Percentiles rank a stretch among this genome's conserved stretches.
phyloP scores from a whole-genome alignment of 2,329 filamentous ascomycete species.

The Claviceps capensis region DNA sequence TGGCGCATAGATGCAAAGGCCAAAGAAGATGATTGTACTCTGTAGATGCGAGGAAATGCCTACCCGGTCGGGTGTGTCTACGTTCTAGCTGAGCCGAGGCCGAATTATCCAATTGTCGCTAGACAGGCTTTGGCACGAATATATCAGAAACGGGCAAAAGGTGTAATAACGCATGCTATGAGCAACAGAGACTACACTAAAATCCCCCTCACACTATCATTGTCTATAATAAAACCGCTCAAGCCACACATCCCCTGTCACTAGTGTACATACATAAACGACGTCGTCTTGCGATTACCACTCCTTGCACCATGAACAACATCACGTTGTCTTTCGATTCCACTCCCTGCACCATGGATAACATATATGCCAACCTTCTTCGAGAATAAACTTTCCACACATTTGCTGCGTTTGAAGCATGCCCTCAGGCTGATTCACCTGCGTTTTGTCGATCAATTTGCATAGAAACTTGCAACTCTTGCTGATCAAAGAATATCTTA shows the following conservation, averaged over 20 bases:
- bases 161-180: conserved; percentile 12
- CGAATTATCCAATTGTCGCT: too few species aligned
- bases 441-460: conserved; percentile 11
- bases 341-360: not conserved
- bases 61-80: too few species aligned
- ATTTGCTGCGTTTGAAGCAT: conserved; percentile 4
- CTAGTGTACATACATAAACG: conserved; percentile 42
- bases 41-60: too few species aligned
- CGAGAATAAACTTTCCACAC: conserved; percentile 4
- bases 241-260: conserved; percentile 30
- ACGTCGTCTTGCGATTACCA: conserved; percentile 4
- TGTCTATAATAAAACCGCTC: conserved; percentile 33
- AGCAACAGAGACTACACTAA: conserved; percentile 26
- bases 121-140: too few species aligned
- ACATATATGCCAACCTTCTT: conserved; percentile 1
- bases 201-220: conserved; percentile 26
- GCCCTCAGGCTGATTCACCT: conserved; percentile 11
- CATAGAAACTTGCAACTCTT: conserved; percentile 12
- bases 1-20: too few species aligned
- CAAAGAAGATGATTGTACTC: too few species aligned
- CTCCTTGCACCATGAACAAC: conserved; percentile 1
- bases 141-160: too few species aligned
- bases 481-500: conserved; percentile 22
- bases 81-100: too few species aligned
- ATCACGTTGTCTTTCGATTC: not conserved